Conservation (phyloP, 1,139 yeast genomes). For the Yamadazyma oceani region DNA sequence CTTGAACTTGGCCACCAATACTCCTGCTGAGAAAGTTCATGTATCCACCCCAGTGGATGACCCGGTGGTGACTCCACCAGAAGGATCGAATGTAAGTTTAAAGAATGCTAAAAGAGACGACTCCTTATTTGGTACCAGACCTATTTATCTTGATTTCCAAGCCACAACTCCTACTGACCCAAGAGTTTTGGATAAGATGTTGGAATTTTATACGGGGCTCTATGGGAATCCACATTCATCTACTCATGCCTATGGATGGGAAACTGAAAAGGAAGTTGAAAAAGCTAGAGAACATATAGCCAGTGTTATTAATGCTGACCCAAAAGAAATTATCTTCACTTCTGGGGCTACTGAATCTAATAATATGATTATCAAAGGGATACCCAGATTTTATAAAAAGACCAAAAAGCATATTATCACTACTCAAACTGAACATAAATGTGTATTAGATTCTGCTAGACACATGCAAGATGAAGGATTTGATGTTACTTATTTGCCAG, state of each 20-base stretch:
- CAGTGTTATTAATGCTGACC: conserved; percentile 82
- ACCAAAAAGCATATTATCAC: conserved; percentile 94
- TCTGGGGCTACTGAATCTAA: conserved; percentile 98
- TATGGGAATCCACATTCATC: conserved; percentile 98
- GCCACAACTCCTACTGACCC: conserved; percentile 99
- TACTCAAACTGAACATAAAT: conserved; percentile 95
- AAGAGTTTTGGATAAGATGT: conserved; percentile 90
- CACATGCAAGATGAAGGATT: conserved; percentile 95
- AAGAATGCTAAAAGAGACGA: conserved; percentile 49
- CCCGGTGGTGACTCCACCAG: conserved; percentile 27
- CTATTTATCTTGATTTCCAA: conserved; percentile 92
- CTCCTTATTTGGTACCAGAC: conserved; percentile 63
- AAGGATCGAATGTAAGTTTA: conserved; percentile 45
- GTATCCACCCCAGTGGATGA: conserved; percentile 14
- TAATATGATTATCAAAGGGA: conserved; percentile 93
- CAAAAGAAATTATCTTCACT: conserved; percentile 94
- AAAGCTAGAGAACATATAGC: conserved; percentile 83
- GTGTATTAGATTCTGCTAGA: conserved; percentile 94
- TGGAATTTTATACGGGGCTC: conserved; percentile 86
- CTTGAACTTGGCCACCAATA: conserved; percentile 11
- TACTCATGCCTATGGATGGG: conserved; percentile 99
- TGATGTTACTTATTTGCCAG: conserved; percentile 92
- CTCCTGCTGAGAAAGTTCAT: conserved; percentile 14
- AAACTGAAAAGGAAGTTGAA: conserved; percentile 90
- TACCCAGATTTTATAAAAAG: conserved; percentile 86